Evolutionary conservation across 371 early-diverging fungal genomes (phyloP).

Genomic region (Apophysomyces ossiformis): DNA sequence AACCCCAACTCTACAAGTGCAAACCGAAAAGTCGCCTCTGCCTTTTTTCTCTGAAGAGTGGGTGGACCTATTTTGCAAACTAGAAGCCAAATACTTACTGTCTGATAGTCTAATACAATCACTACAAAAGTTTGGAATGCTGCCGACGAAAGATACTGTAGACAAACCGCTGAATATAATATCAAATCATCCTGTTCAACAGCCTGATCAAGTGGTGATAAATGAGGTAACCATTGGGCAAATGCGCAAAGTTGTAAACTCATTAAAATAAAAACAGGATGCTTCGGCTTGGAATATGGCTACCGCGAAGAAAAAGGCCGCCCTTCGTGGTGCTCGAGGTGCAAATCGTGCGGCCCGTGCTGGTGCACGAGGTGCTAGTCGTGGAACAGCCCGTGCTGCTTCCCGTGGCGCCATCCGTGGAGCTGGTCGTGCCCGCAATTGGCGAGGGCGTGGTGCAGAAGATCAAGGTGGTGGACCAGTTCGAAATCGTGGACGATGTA

Average conservation of each 20-base stretch:
- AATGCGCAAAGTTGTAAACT: neutral
- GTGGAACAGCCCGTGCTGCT: constrained; percentile 1
- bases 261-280: neutral
- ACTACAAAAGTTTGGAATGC: constrained; percentile 1
- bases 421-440: neutral
- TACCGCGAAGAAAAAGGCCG: neutral
- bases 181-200: neutral
- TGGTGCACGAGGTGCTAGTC: neutral
- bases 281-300: neutral
- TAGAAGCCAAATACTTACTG: too few relatives aligned
- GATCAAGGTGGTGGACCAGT: neutral
- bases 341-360: neutral
- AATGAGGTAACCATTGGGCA: neutral
- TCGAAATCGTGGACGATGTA: neutral
- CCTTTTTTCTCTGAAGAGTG: constrained; percentile 1
- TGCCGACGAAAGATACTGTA: neutral
- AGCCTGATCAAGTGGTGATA: neutral
- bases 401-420: neutral
- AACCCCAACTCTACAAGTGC: neutral
- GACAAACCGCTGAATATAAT: neutral
- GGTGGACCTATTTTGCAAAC: neutral
- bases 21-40: neutral
- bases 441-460: constrained; percentile 2
- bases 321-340: neutral
- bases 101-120: constrained; percentile 1